A percentile compares a stretch with the other conserved stretches of the same genome.
Conservation (phyloP, 768 basidiomycete species). For the Crassisporium funariophilum region DNA sequence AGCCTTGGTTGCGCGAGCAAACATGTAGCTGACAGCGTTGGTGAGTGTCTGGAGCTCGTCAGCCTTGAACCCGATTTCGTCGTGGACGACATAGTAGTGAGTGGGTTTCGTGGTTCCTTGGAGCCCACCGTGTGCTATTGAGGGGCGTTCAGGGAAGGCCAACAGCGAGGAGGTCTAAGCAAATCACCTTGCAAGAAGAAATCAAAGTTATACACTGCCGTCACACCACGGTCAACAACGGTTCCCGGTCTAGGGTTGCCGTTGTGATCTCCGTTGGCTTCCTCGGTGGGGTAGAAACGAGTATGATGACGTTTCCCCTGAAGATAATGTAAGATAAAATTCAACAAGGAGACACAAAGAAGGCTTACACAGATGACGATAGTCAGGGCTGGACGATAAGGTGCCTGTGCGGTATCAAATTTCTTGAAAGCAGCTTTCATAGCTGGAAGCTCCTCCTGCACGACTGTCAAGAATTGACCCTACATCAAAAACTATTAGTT, state of each 20-base stretch:
- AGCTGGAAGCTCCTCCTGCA: constrained; percentile 63
- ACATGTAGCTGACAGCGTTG: constrained; percentile 74
- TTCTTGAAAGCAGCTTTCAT: constrained; percentile 61
- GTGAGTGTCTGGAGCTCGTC: constrained; percentile 74
- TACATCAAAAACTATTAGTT: constrained; percentile 36
- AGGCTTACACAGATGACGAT: constrained; percentile 75
- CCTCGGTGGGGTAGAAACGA: constrained; percentile 65
- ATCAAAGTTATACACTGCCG: constrained; percentile 63
- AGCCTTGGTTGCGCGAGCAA: constrained; percentile 84
- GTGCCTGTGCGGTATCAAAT: constrained; percentile 40
- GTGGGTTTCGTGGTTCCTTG: constrained; percentile 77
- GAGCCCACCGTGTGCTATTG: constrained; percentile 67
- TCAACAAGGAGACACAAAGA: constrained; percentile 16
- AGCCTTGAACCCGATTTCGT: constrained; percentile 69
- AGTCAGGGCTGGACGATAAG: constrained; percentile 59
- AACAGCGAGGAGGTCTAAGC: neutral
- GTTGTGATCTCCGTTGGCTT: constrained; percentile 53
- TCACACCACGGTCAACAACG: constrained; percentile 81
- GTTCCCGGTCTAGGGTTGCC: constrained; percentile 80
- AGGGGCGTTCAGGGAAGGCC: neutral
- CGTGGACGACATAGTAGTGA: constrained; percentile 82
- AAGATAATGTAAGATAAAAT: constrained; percentile 8
- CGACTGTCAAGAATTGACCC: constrained; percentile 72
- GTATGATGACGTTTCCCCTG: constrained; percentile 56
- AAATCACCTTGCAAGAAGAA: constrained; percentile 66